A percentile compares a stretch with the other conserved stretches of the same genome.
These are phyloP conservation scores for Crucihimalaya himalaica DNA, from an alignment of 345 rosid genomes.

Conservation along the genomic window DNA sequence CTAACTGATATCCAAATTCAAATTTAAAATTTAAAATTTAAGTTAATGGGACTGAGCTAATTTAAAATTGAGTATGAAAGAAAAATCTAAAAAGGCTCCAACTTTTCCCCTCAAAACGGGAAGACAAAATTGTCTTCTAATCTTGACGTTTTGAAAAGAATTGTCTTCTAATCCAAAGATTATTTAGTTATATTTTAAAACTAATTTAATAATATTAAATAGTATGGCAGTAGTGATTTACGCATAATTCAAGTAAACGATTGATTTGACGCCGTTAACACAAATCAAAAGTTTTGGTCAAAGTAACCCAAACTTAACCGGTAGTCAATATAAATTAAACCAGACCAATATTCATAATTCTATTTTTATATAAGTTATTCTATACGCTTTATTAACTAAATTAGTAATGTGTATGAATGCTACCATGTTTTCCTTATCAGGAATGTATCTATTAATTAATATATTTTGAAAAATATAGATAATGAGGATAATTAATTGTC, in stretches of 20 bases:
- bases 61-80: conserved; percentile 5
- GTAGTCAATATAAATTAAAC: not conserved
- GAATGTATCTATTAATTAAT: not conserved
- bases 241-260: conserved; percentile 16
- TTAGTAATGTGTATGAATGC: not conserved
- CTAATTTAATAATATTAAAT: conserved; percentile 19
- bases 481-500: not conserved
- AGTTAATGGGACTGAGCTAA: conserved; percentile 6
- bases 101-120: conserved; percentile 39
- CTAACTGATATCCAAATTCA: conserved; percentile 8
- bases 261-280: conserved; percentile 19
- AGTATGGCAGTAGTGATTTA: conserved; percentile 6
- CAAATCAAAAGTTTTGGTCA: not conserved
- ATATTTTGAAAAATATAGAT: not conserved
- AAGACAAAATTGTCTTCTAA: conserved; percentile 36
- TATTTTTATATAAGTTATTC: too few species aligned
- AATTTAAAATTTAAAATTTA: conserved; percentile 21
- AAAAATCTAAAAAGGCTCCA: conserved; percentile 22
- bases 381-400: not conserved
- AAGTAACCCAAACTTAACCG: conserved; percentile 18
- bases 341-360: not conserved
- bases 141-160: not conserved
- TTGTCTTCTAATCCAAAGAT: conserved; percentile 28
- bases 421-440: not conserved
- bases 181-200: not conserved